These are phyloP conservation scores for Acer yangbiense DNA, from an alignment of 345 rosid genomes.

Conservation along the genomic window DNA sequence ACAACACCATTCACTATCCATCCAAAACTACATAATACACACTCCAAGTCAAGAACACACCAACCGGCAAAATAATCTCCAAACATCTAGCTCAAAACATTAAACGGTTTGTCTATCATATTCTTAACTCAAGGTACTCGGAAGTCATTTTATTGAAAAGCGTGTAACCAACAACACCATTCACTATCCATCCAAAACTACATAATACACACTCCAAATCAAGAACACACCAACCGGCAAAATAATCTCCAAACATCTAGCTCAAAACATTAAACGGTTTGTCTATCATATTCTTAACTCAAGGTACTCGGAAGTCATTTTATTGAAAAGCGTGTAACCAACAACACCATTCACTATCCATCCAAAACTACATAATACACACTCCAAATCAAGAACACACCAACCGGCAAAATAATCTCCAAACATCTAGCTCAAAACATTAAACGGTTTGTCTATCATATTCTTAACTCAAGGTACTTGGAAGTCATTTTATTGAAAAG, in stretches of 20 bases:
- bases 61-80: not conserved
- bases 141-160: not conserved
- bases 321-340: not conserved
- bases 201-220: conserved; percentile 2
- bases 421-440: too few relatives aligned
- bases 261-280: not conserved
- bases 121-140: not conserved
- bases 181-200: conserved; percentile 56
- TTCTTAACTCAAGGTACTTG: too few relatives aligned
- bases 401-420: too few relatives aligned
- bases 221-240: not conserved
- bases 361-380: too few relatives aligned
- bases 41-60: not conserved
- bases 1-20: conserved; percentile 47
- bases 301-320: not conserved
- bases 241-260: not conserved
- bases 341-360: conserved; percentile 5
- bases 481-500: too few relatives aligned
- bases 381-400: too few relatives aligned
- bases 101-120: not conserved
- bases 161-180: not conserved
- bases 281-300: not conserved
- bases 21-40: conserved; percentile 30
- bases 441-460: too few relatives aligned
- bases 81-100: not conserved